Evolutionary conservation across 495 filamentous ascomycete species (phyloP).

Genomic region (Hypoxylon crocopeplum): DNA sequence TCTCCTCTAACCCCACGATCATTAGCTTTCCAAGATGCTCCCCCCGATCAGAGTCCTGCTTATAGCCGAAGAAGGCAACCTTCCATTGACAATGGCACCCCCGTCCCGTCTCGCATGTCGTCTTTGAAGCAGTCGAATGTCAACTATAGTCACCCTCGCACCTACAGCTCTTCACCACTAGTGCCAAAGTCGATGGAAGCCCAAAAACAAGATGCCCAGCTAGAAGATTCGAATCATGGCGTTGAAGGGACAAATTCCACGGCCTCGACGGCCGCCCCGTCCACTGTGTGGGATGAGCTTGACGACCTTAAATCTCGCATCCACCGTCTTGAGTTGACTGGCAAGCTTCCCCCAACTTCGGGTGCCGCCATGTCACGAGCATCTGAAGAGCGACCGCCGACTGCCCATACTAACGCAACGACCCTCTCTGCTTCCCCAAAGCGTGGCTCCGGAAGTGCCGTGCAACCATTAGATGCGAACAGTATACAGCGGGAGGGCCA

Average conservation of each 20-base stretch:
- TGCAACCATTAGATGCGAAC: constrained; percentile 42
- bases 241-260: constrained; percentile 79
- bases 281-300: constrained; percentile 96
- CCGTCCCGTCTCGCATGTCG: constrained; percentile 42
- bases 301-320: constrained; percentile 96
- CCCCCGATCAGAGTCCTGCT: constrained; percentile 53
- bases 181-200: constrained; percentile 54
- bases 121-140: constrained; percentile 62
- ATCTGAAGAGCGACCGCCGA: constrained; percentile 82
- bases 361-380: constrained; percentile 77
- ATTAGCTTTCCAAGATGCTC: constrained; percentile 48
- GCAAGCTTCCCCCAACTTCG: constrained; percentile 81
- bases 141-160: constrained; percentile 59
- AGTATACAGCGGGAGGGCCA: constrained; percentile 61
- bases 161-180: constrained; percentile 63
- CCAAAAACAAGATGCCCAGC: constrained; percentile 43
- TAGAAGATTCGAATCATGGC: constrained; percentile 43
- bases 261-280: constrained; percentile 83
- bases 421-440: constrained; percentile 89
- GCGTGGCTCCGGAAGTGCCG: constrained; percentile 59
- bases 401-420: constrained; percentile 92
- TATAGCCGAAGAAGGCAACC: constrained; percentile 47
- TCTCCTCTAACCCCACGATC: constrained; percentile 53
- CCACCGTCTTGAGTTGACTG: constrained; percentile 87
- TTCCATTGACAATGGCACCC: constrained; percentile 46